Evolutionary conservation across 306 rosid genomes (phyloP), one percentile per base, ranked within the genome.

Genomic region (Sicyos edulis): DNA sequence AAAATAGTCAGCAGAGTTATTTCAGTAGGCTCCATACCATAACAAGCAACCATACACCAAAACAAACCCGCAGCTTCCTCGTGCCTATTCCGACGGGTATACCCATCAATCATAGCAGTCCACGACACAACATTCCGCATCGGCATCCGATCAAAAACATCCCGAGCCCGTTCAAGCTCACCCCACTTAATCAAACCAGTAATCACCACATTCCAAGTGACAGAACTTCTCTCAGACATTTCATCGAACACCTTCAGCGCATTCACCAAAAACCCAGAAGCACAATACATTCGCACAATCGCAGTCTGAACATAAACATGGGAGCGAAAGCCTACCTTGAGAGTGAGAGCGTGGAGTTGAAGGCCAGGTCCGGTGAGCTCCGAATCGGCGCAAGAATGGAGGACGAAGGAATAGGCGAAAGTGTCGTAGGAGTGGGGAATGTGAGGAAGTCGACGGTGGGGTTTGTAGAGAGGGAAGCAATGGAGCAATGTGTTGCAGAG

Each of bases 201-300:
- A 60, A 90, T 82, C 73, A 83, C 76, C 62, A 86, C 91, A 82
- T 90, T 90, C 89, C 96, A 90, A n/a, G 85, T 84, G 37, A 89
- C 87, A 2, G 53, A 51, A 73, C 54, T 89, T 71, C 83, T 81
- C 0, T 79, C 72, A 10, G 88, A 84, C 88, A 87, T 89, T 76
- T 84, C 80, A 1, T 82, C 55, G 42, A 89, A 89, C 85, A 87
- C 81, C 12, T 80, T 69, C 1, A 63, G 57, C 0, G 96, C 92
- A 3, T 77, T 78, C 49, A 73, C 44, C 44, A 89, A 64, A 49
- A 76, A 76, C 15, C 92, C 92, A 64, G 80, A 81, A 19, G 59
- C 65, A 0, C 85, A 77, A 74, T 81, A 87, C 85, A 83, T 37
- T 2, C 74, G 75, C 1, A 84, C 70, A 82, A 87, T 44, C 69